Evolutionary conservation across 352 stramenopile species (phyloP).

Genomic region (Phytophthora gonapodyides): DNA sequence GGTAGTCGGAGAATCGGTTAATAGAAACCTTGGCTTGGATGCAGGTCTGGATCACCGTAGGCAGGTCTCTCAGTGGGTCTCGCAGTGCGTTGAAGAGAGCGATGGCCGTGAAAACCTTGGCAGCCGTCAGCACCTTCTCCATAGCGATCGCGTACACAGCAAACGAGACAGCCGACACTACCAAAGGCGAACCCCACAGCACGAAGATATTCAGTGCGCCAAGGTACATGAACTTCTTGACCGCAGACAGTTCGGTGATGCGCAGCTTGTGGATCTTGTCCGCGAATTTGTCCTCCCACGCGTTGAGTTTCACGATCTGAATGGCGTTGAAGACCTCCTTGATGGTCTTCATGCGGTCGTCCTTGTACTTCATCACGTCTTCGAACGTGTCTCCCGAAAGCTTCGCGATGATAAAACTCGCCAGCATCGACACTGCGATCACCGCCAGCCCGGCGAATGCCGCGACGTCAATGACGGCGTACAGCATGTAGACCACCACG

Average conservation of each 20-base stretch:
- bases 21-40: slow-evolving; percentile 53
- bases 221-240: slow-evolving; percentile 60
- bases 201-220: slow-evolving; percentile 54
- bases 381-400: slow-evolving; percentile 61
- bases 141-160: slow-evolving; percentile 49
- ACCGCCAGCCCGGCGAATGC: slow-evolving; percentile 45
- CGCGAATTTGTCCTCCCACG: slow-evolving; percentile 87
- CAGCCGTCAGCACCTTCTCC: slow-evolving; percentile 41
- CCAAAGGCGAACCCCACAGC: slow-evolving; percentile 49
- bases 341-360: slow-evolving; percentile 89
- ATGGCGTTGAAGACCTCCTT: slow-evolving; percentile 93
- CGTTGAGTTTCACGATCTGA: slow-evolving; percentile 96
- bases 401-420: slow-evolving; percentile 63
- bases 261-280: slow-evolving; percentile 74
- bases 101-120: slow-evolving; percentile 59
- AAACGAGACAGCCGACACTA: slow-evolving; percentile 57
- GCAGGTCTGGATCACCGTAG: slow-evolving; percentile 38
- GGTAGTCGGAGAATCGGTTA: slow-evolving; percentile 40
- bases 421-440: slow-evolving; percentile 36
- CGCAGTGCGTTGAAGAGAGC: slow-evolving; percentile 57
- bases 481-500: too few relatives aligned
- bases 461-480: too few relatives aligned
- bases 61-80: slow-evolving; percentile 42
- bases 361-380: slow-evolving; percentile 82
- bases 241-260: slow-evolving; percentile 82